phyloP scores from a whole-genome alignment of 1,139 yeast genomes.

The Yamadazyma membranifaciens region DNA sequence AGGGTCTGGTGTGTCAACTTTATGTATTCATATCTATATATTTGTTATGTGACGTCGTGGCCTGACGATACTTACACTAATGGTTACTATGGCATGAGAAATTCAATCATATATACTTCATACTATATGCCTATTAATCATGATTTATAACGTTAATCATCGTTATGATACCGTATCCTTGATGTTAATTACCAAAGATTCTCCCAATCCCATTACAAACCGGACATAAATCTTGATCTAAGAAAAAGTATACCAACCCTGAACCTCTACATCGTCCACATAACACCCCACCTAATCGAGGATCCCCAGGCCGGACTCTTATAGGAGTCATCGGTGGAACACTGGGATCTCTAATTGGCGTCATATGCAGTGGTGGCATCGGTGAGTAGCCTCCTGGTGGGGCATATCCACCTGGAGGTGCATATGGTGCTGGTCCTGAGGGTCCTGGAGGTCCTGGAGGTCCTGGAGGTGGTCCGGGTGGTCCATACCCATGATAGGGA shows the following conservation, averaged over 20 bases:
- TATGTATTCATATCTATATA: no score
- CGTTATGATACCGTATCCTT: no score
- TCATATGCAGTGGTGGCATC: conserved; percentile 4
- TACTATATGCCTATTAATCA: no score
- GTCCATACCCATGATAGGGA: conserved; percentile 2
- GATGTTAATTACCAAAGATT: not conserved
- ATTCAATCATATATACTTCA: no score
- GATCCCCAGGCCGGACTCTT: conserved; percentile 76
- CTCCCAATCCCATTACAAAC: conserved; percentile 35
- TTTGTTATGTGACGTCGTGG: no score
- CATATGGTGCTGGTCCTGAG: not conserved
- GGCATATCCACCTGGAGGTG: not conserved
- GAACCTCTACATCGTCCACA: conserved; percentile 80
- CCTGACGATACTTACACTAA: no score
- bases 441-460: not conserved
- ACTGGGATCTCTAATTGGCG: conserved; percentile 3
- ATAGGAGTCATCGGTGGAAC: conserved; percentile 17
- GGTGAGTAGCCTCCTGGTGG: conserved; percentile 1
- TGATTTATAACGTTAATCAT: no score
- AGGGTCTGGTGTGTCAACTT: no score
- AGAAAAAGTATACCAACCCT: conserved; percentile 53
- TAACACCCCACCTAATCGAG: conserved; percentile 72
- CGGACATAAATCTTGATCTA: conserved; percentile 57
- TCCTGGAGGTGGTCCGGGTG: conserved; percentile 10
- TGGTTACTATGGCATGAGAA: no score